Evolutionary conservation across 1,284 basidiomycete species (phyloP).

Genomic region (Thelephora terrestris): DNA sequence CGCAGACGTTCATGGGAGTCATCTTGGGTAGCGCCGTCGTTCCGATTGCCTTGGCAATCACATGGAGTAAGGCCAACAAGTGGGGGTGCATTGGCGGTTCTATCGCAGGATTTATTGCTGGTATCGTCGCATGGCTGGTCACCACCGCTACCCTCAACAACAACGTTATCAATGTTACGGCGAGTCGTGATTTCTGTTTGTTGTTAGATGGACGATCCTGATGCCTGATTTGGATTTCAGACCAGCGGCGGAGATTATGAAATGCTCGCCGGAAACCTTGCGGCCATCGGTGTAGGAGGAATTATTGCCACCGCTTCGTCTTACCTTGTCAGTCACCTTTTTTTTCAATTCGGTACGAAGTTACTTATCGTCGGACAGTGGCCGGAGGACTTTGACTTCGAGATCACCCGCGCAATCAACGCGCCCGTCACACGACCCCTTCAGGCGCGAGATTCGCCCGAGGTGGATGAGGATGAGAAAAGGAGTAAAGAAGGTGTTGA

Average conservation of each 20-base stretch:
- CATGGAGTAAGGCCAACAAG: slow-evolving; percentile 79
- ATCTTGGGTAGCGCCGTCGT: slow-evolving; percentile 79
- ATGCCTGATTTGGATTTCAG: slow-evolving; percentile 12
- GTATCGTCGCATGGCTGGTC: slow-evolving; percentile 78
- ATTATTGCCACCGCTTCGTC: slow-evolving; percentile 64
- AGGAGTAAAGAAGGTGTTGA: slow-evolving; percentile 25
- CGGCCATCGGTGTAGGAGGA: slow-evolving; percentile 74
- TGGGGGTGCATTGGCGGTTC: slow-evolving; percentile 69
- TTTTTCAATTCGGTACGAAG: neutral
- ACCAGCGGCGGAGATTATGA: slow-evolving; percentile 58
- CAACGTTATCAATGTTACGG: slow-evolving; percentile 64
- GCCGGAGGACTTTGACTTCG: slow-evolving; percentile 78
- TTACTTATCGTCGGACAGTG: slow-evolving; percentile 30
- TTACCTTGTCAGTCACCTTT: slow-evolving; percentile 35
- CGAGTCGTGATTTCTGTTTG: slow-evolving; percentile 23
- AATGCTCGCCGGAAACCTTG: slow-evolving; percentile 83
- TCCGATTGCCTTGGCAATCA: slow-evolving; percentile 77
- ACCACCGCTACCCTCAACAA: slow-evolving; percentile 63
- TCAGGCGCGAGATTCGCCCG: slow-evolving; percentile 15
- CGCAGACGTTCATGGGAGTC: slow-evolving; percentile 72
- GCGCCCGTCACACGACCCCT: slow-evolving; percentile 18
- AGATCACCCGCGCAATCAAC: slow-evolving; percentile 70
- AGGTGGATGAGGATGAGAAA: slow-evolving; percentile 31
- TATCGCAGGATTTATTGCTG: slow-evolving; percentile 60
- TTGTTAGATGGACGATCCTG: slow-evolving; percentile 3